These are phyloP conservation scores for Sugiyamaella smithiae DNA, from an alignment of 805 yeast genomes.

Conservation along the genomic window DNA sequence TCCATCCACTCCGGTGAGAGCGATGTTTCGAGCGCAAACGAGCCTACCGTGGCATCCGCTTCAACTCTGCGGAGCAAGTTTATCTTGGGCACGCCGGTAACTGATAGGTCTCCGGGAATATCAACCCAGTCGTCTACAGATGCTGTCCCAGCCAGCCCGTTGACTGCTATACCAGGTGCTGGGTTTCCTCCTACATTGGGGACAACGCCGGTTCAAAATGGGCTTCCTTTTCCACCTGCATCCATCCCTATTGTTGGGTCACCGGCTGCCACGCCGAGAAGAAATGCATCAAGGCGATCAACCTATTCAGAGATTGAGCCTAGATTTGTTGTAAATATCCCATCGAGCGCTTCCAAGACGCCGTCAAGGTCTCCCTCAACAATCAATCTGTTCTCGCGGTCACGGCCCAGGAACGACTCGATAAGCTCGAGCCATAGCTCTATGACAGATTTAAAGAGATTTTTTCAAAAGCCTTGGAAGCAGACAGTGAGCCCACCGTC, in stretches of 20 bases:
- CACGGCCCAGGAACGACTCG: conserved; percentile 36
- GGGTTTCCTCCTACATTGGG: neutral
- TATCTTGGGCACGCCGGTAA: neutral
- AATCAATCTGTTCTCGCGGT: conserved; percentile 37
- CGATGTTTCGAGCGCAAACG: neutral
- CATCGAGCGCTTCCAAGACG: conserved; percentile 18
- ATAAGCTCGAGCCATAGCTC: conserved; percentile 34
- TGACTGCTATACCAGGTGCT: neutral
- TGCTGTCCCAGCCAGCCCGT: neutral
- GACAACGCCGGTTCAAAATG: neutral
- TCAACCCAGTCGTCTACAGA: conserved; percentile 1
- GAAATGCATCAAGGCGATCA: conserved; percentile 9
- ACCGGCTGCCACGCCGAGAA: conserved; percentile 16
- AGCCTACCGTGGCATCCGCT: neutral
- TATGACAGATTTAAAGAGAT: conserved; percentile 43
- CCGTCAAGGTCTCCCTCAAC: conserved; percentile 29
- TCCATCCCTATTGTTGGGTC: conserved; percentile 4
- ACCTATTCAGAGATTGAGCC: conserved; percentile 55
- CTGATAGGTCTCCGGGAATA: neutral
- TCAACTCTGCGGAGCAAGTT: neutral
- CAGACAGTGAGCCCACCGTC: conserved; percentile 14
- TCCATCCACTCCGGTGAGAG: conserved; percentile 1
- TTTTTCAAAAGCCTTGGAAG: conserved; percentile 44
- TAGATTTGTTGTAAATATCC: conserved; percentile 74
- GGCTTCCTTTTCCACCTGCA: conserved; percentile 3